phyloP scores from a whole-genome alignment of 2,329 filamentous ascomycete genomes.

The Microcera coccophila region DNA sequence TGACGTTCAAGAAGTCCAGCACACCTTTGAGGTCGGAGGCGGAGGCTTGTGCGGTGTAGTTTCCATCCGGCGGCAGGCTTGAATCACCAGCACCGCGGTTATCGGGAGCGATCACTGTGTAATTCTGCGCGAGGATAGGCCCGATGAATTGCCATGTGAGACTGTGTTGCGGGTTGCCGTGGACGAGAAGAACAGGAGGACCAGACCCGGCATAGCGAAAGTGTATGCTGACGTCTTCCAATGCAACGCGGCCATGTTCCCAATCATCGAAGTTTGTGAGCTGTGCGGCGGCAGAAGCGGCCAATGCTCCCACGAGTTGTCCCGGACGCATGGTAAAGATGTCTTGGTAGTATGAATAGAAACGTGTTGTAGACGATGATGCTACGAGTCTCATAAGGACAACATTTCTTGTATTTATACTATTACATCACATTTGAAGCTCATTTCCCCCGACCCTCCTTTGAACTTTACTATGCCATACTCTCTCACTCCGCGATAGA shows the following conservation, averaged over 20 bases:
- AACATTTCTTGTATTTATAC: no score
- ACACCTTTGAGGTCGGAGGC: constrained; percentile 38
- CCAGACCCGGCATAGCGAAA: constrained; percentile 39
- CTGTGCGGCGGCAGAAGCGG: neutral
- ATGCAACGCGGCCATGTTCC: constrained; percentile 34
- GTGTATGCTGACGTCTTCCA: constrained; percentile 40
- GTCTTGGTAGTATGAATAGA: no score
- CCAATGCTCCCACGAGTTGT: no score
- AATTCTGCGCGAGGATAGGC: constrained; percentile 39
- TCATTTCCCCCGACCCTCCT: no score
- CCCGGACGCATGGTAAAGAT: no score
- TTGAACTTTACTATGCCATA: no score
- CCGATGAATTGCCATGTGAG: constrained; percentile 38
- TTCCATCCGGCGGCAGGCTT: constrained; percentile 33
- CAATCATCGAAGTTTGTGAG: constrained; percentile 38
- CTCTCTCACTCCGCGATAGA: no score
- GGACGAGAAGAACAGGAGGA: constrained; percentile 38
- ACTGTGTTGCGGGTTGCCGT: constrained; percentile 40
- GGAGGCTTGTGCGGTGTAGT: constrained; percentile 39
- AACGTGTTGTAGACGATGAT: no score
- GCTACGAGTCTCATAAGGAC: no score
- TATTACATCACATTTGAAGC: no score
- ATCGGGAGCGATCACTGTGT: constrained; percentile 42
- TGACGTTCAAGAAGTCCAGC: constrained; percentile 41
- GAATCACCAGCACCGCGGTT: constrained; percentile 41